These are phyloP conservation scores for Diddensiella caesifluorescens DNA, from an alignment of 805 yeast genomes.

Conservation along the genomic window DNA sequence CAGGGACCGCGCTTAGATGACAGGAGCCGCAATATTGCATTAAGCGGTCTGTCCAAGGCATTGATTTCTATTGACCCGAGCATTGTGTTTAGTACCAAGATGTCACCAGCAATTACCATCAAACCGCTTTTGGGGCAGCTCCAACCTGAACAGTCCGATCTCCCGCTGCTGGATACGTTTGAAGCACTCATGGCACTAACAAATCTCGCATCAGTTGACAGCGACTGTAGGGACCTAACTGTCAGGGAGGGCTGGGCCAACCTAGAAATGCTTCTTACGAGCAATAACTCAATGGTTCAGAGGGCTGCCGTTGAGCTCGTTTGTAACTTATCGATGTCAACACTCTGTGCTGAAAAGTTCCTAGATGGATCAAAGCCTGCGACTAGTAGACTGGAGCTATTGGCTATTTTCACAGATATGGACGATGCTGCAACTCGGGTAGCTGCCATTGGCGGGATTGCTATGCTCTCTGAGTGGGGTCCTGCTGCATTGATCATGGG, in stretches of 20 bases:
- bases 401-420: slow-evolving; percentile 30
- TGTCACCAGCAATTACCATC: slow-evolving; percentile 30
- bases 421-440: slow-evolving; percentile 31
- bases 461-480: slow-evolving; percentile 35
- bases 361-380: slow-evolving; percentile 30
- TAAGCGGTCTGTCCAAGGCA: slow-evolving; percentile 31
- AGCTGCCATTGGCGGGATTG: slow-evolving; percentile 39
- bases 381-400: slow-evolving; percentile 26
- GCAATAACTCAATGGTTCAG: slow-evolving; percentile 47
- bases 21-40: slow-evolving; percentile 21
- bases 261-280: slow-evolving; percentile 41
- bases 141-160: slow-evolving; percentile 19
- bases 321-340: slow-evolving; percentile 48
- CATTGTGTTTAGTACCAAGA: slow-evolving; percentile 31
- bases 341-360: slow-evolving; percentile 33
- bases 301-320: slow-evolving; percentile 58
- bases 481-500: slow-evolving; percentile 30
- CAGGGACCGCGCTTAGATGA: slow-evolving; percentile 18
- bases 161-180: slow-evolving; percentile 38
- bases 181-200: slow-evolving; percentile 63
- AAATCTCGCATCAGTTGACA: slow-evolving; percentile 50
- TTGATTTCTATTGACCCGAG: slow-evolving; percentile 34
- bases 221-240: slow-evolving; percentile 37
- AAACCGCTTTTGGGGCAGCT: slow-evolving; percentile 31
- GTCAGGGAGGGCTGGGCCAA: slow-evolving; percentile 41